A percentile compares a stretch with the other conserved stretches of the same genome.
Conservation (phyloP, 495 filamentous ascomycete genomes). For the Talaromyces ruber region DNA sequence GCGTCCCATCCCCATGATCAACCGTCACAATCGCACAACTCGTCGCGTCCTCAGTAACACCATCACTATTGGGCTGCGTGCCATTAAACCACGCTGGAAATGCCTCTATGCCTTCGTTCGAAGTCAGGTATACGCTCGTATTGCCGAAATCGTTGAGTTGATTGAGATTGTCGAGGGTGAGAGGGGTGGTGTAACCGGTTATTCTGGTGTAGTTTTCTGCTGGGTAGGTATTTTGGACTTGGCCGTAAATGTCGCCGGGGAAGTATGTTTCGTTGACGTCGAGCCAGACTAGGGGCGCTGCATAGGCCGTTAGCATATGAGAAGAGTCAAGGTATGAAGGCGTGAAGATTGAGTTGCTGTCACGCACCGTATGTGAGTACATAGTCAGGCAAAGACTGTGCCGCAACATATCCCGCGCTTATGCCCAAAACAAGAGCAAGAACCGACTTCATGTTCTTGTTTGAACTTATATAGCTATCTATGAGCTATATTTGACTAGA, state of each 20-base stretch:
- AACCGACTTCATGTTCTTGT: conserved; percentile 3
- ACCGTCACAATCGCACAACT: conserved; percentile 45
- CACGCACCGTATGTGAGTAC: conserved; percentile 21
- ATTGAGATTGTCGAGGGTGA: conserved; percentile 50
- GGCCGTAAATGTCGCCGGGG: conserved; percentile 49
- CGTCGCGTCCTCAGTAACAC: conserved; percentile 36
- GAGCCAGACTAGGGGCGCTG: conserved; percentile 46
- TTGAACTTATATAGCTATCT: neutral
- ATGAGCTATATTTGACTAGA: neutral
- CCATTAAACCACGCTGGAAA: conserved; percentile 47
- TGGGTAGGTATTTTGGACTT: conserved; percentile 47
- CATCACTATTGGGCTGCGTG: conserved; percentile 35
- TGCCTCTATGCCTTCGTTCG: conserved; percentile 43
- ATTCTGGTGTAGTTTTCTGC: conserved; percentile 43
- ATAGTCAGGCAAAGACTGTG: conserved; percentile 17
- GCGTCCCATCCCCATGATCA: conserved; percentile 42
- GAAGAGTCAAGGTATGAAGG: neutral
- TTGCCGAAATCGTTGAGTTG: conserved; percentile 40
- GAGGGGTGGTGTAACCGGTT: conserved; percentile 25
- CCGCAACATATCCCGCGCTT: neutral
- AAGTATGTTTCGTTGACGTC: conserved; percentile 48
- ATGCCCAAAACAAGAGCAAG: neutral
- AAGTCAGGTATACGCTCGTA: conserved; percentile 49
- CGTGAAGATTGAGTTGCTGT: neutral
- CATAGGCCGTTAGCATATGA: neutral